Evolutionary conservation across 306 rosid genomes (phyloP).

Genomic region (Quercus berberidifolia): DNA sequence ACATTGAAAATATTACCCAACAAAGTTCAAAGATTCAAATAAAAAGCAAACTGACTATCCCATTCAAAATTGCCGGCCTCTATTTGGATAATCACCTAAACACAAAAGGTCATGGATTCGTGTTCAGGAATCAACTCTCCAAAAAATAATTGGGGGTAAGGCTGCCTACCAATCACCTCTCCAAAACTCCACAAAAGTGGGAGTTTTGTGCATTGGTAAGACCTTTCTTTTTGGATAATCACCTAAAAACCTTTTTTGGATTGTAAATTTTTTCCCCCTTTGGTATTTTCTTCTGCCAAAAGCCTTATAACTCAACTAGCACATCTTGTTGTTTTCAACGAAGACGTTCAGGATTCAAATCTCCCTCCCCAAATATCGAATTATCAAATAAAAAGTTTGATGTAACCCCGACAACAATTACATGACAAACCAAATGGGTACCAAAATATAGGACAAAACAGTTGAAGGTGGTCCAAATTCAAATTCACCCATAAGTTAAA

Average conservation of each 20-base stretch:
- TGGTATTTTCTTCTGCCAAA: background rate
- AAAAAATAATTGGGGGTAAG: no score
- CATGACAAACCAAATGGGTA: background rate
- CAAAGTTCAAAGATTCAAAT: background rate
- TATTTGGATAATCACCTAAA: background rate
- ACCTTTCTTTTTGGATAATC: background rate
- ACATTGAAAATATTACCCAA: background rate
- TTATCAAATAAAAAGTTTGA: background rate
- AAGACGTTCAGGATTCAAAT: no score
- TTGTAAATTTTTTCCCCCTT: background rate
- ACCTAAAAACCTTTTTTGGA: background rate
- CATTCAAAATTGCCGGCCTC: background rate
- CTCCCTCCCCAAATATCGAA: no score
- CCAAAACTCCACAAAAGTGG: no score
- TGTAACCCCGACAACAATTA: background rate
- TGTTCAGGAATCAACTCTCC: no score
- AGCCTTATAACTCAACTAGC: no score
- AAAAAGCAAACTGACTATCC: background rate
- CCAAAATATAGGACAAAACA: background rate
- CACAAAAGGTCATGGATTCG: no score
- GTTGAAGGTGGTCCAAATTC: background rate
- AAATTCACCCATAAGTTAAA: background rate
- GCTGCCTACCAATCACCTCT: no score
- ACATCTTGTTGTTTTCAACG: no score
- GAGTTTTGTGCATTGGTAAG: no score